These are phyloP conservation scores for Chrysanthemum lavandulifolium DNA, from an alignment of 129 eudicot species.

Conservation along the genomic window DNA sequence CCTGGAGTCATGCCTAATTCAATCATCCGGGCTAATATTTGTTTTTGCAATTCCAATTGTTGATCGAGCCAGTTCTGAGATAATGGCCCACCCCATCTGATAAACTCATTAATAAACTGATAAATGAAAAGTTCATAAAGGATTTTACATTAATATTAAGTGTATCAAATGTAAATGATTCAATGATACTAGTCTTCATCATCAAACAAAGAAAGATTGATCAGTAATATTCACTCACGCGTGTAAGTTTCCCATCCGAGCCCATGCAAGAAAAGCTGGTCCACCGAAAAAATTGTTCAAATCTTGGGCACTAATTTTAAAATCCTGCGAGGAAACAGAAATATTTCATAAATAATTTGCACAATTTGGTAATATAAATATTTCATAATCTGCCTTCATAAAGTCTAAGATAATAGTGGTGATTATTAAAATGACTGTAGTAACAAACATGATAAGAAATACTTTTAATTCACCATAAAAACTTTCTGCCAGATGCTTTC, in stretches of 20 bases:
- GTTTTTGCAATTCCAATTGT: constrained; percentile 72
- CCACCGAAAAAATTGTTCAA: constrained; percentile 91
- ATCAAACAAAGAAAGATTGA: constrained; percentile 5
- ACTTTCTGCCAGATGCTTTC: constrained; percentile 99
- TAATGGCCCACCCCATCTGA: constrained; percentile 99
- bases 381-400: too few relatives aligned
- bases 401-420: too few relatives aligned
- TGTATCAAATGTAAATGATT: neutral
- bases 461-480: constrained; percentile 54
- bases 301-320: constrained; percentile 63
- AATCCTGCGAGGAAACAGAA: constrained; percentile 45
- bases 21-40: constrained; percentile 76
- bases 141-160: too few relatives aligned
- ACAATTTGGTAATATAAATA: constrained; percentile 2
- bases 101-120: constrained; percentile 4
- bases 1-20: constrained; percentile 99
- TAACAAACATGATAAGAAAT: constrained; percentile 14
- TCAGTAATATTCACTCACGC: constrained; percentile 47
- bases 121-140: too few relatives aligned
- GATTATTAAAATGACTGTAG: constrained; percentile 8
- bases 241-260: constrained; percentile 99
- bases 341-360: constrained; percentile 14
- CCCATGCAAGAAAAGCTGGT: constrained; percentile 99
- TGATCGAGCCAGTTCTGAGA: constrained; percentile 87
- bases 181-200: neutral